phyloP scores from a whole-genome alignment of 2,329 filamentous ascomycete species.

The Sporothrix luriei region DNA sequence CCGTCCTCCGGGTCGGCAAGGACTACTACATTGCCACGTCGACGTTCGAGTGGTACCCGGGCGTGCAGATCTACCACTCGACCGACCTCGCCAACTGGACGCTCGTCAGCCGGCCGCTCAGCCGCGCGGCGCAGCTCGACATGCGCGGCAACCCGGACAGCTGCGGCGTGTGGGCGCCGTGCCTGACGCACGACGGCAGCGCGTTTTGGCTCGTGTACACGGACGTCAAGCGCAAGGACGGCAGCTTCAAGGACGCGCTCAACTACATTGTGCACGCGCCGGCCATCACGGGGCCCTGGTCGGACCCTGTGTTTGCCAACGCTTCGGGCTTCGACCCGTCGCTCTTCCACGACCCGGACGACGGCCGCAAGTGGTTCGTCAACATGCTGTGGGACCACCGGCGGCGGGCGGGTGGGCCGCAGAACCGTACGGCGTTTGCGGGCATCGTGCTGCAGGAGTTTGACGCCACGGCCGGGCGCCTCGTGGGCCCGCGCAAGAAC shows the following conservation, averaged over 20 bases:
- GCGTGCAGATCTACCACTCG: constrained; percentile 57
- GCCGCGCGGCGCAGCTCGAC: constrained; percentile 47
- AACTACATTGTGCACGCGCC: constrained; percentile 60
- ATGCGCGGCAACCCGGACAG: constrained; percentile 62
- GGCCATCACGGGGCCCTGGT: constrained; percentile 62
- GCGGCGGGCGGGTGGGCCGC: constrained; percentile 44
- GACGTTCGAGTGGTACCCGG: constrained; percentile 57
- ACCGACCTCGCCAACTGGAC: constrained; percentile 56
- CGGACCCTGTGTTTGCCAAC: constrained; percentile 61
- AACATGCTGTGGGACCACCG: constrained; percentile 62
- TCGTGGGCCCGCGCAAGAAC: constrained; percentile 59
- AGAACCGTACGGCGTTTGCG: constrained; percentile 47
- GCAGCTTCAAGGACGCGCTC: constrained; percentile 51
- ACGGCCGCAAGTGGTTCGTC: constrained; percentile 59
- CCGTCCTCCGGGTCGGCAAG: constrained; percentile 40
- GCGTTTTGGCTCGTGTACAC: constrained; percentile 67
- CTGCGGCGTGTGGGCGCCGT: constrained; percentile 67
- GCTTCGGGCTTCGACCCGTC: constrained; percentile 60
- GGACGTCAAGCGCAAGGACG: constrained; percentile 68
- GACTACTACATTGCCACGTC: constrained; percentile 56
- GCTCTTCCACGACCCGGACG: constrained; percentile 58
- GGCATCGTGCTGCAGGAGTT: constrained; percentile 64
- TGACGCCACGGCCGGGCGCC: constrained; percentile 51
- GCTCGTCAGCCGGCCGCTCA: constrained; percentile 47
- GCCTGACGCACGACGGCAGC: constrained; percentile 62